These are phyloP conservation scores for Kwoniella sp. DNA, from an alignment of 768 basidiomycete genomes.

Conservation along the genomic window DNA sequence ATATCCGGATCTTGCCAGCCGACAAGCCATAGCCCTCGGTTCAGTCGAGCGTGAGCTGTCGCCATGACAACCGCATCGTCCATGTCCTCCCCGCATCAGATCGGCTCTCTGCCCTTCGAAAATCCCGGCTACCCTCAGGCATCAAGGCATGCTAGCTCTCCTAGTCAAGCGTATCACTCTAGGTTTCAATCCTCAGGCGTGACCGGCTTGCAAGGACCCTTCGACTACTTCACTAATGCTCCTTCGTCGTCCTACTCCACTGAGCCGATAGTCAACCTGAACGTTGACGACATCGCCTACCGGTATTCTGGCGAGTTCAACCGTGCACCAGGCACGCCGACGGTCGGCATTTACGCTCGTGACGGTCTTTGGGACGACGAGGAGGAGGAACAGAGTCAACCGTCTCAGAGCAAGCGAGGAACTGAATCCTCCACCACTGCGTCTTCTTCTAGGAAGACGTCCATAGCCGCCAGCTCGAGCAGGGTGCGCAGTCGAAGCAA, in stretches of 20 bases:
- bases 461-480: constrained; percentile 4
- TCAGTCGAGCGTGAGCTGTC: neutral
- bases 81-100: constrained; percentile 9
- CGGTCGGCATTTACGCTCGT: constrained; percentile 36
- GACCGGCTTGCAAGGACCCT: too few species aligned
- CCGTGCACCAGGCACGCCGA: constrained; percentile 26
- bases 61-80: neutral
- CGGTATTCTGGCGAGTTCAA: constrained; percentile 32
- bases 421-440: neutral
- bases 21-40: too few species aligned
- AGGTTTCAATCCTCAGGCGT: constrained; percentile 14
- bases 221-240: neutral
- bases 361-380: constrained; percentile 46
- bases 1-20: neutral
- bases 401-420: neutral
- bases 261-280: constrained; percentile 1
- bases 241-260: neutral
- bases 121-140: neutral
- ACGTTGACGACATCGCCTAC: constrained; percentile 32
- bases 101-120: constrained; percentile 8
- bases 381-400: constrained; percentile 7
- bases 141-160: neutral
- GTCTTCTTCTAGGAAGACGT: constrained; percentile 6
- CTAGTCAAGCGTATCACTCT: constrained; percentile 10
- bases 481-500: constrained; percentile 9